Evolutionary conservation across 208 protist species (phyloP).

Genomic region (Trypanosoma melophagium): DNA sequence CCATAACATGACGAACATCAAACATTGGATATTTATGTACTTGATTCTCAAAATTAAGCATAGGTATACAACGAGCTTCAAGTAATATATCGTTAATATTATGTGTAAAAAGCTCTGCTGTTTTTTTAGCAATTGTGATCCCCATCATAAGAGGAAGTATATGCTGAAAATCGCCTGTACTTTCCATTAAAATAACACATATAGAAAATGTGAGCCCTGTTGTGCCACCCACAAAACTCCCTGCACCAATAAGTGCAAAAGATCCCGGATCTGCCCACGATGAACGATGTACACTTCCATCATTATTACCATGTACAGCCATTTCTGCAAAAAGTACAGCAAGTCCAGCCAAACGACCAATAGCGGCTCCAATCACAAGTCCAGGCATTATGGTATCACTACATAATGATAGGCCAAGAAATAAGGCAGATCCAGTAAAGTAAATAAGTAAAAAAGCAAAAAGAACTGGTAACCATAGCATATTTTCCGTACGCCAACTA

Average conservation of each 20-base stretch:
- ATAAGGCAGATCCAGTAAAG: slow-evolving; percentile 44
- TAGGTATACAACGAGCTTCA: slow-evolving; percentile 38
- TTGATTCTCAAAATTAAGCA: slow-evolving; percentile 48
- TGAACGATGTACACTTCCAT: too few relatives aligned
- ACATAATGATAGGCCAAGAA: slow-evolving; percentile 42
- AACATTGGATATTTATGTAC: slow-evolving; percentile 47
- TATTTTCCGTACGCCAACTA: slow-evolving; percentile 37
- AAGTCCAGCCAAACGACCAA: slow-evolving; percentile 38
- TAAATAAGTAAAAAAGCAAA: slow-evolving; percentile 40
- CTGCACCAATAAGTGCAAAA: slow-evolving; percentile 63
- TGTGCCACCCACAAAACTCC: slow-evolving; percentile 49
- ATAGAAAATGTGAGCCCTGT: slow-evolving; percentile 53
- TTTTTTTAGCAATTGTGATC: slow-evolving; percentile 44
- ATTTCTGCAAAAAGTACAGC: too few relatives aligned
- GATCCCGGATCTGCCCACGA: slow-evolving; percentile 56
- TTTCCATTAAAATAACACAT: slow-evolving; percentile 47
- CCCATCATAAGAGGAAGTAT: slow-evolving; percentile 56
- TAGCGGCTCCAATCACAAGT: slow-evolving; percentile 33
- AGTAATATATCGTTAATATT: slow-evolving; percentile 49
- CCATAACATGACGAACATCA: slow-evolving; percentile 51
- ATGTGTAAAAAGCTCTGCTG: slow-evolving; percentile 36
- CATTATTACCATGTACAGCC: too few relatives aligned
- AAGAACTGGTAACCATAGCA: slow-evolving; percentile 36
- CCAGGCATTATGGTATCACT: slow-evolving; percentile 27
- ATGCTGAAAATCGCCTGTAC: slow-evolving; percentile 52